Evolutionary conservation across 2,329 filamentous ascomycete species (phyloP).

Genomic region (Penicillium fuscoglaucum): DNA sequence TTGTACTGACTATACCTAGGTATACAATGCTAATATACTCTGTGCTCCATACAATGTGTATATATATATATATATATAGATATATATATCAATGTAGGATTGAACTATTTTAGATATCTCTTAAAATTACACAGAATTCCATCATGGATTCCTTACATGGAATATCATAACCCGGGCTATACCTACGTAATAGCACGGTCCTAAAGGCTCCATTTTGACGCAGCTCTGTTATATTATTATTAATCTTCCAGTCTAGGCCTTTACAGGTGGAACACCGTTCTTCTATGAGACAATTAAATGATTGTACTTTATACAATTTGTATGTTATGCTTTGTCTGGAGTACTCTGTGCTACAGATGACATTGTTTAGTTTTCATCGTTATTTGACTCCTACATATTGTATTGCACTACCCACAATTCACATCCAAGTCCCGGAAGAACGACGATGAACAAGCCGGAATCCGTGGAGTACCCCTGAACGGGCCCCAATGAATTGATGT

Average conservation of each 20-base stretch:
- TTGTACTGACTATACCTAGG: too few relatives aligned
- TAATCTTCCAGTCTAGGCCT: slow-evolving; percentile 4
- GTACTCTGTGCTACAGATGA: neutral
- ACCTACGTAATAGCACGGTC: slow-evolving; percentile 3
- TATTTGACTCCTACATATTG: neutral
- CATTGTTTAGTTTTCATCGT: neutral
- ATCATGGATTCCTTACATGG: neutral
- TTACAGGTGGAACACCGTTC: neutral
- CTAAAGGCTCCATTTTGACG: neutral
- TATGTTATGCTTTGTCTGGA: neutral
- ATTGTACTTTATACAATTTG: neutral
- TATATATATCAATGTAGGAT: too few relatives aligned
- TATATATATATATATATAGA: too few relatives aligned
- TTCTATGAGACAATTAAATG: neutral
- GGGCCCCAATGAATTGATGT: neutral
- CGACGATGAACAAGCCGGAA: neutral
- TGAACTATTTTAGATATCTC: too few relatives aligned
- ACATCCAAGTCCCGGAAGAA: neutral
- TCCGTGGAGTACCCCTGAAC: neutral
- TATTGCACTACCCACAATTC: neutral
- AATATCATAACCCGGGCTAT: neutral
- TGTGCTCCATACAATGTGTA: too few relatives aligned
- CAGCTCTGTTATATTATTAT: neutral
- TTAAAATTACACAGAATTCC: neutral
- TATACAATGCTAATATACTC: too few relatives aligned